These are phyloP conservation scores for Vigna trinervia DNA, from an alignment of 306 rosid genomes.

Conservation along the genomic window DNA sequence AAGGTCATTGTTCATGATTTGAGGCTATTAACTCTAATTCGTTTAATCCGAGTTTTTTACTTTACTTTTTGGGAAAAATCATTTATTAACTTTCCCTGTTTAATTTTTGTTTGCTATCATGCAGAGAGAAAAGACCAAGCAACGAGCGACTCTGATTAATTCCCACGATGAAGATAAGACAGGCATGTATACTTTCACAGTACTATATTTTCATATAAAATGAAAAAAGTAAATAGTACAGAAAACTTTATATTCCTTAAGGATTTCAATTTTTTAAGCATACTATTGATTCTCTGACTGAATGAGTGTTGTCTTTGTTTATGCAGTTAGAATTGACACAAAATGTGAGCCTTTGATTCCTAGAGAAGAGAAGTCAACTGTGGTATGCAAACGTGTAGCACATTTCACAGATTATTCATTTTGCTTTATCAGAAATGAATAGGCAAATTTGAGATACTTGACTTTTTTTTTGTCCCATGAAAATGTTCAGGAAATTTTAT, in stretches of 20 bases:
- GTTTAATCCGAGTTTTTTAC: not conserved
- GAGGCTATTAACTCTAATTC: not conserved
- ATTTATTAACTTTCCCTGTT: not conserved
- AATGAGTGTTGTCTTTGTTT: not conserved
- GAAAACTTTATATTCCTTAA: not conserved
- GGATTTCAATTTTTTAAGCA: too few relatives aligned
- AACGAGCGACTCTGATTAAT: slow-evolving; percentile 43
- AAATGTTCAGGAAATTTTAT: slow-evolving; percentile 63
- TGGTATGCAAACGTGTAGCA: slow-evolving; percentile 52
- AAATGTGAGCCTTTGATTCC: slow-evolving; percentile 61
- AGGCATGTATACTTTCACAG: not conserved
- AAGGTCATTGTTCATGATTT: slow-evolving; percentile 51
- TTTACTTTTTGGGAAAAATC: not conserved
- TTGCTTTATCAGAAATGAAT: slow-evolving; percentile 4
- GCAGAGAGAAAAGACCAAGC: slow-evolving; percentile 64
- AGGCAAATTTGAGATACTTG: not conserved
- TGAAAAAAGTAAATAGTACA: not conserved
- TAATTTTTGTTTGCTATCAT: slow-evolving; percentile 20
- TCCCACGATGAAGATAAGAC: slow-evolving; percentile 64
- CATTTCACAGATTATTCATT: not conserved
- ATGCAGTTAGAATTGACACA: slow-evolving; percentile 68
- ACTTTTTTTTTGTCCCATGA: not conserved
- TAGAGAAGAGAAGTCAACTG: slow-evolving; percentile 62
- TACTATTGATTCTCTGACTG: not conserved
- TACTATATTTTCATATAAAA: slow-evolving; percentile 1